A percentile compares a stretch with the other conserved stretches of the same genome.
These are phyloP conservation scores for Jamesozyma jinghongensis DNA, from an alignment of 805 yeast genomes.

Conservation along the genomic window DNA sequence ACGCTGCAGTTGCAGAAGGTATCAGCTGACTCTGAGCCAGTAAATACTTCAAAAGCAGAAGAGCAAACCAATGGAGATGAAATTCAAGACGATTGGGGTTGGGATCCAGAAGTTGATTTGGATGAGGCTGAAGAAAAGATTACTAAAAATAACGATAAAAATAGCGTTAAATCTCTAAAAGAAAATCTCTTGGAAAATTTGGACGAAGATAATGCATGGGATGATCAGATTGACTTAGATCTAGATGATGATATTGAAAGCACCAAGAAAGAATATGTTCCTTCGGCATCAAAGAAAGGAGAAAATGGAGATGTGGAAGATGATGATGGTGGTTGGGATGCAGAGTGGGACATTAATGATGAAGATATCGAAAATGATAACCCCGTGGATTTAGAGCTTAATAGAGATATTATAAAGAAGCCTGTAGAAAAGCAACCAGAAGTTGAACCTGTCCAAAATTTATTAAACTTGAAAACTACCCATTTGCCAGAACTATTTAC, in stretches of 20 bases:
- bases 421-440: no score
- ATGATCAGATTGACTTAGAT: conserved; percentile 15
- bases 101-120: conserved; percentile 13
- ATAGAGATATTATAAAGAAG: no score
- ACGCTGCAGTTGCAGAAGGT: no score
- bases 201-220: conserved; percentile 11
- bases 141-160: conserved; percentile 2
- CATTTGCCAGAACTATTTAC: conserved; percentile 14
- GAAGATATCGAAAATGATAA: conserved; percentile 8
- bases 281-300: no score
- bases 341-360: conserved; percentile 17
- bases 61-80: no score
- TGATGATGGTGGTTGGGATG: conserved; percentile 19
- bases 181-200: conserved; percentile 6
- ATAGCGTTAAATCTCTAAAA: no score
- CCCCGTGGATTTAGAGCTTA: no score
- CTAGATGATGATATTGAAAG: conserved; percentile 8
- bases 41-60: no score
- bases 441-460: no score
- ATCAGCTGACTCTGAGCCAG: no score
- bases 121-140: conserved; percentile 3
- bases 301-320: conserved; percentile 4
- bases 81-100: conserved; percentile 16
- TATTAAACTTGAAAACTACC: conserved; percentile 12
- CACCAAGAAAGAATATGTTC: background rate